phyloP scores from a whole-genome alignment of 306 rosid genomes.

The Herpetospermum pedunculosum region DNA sequence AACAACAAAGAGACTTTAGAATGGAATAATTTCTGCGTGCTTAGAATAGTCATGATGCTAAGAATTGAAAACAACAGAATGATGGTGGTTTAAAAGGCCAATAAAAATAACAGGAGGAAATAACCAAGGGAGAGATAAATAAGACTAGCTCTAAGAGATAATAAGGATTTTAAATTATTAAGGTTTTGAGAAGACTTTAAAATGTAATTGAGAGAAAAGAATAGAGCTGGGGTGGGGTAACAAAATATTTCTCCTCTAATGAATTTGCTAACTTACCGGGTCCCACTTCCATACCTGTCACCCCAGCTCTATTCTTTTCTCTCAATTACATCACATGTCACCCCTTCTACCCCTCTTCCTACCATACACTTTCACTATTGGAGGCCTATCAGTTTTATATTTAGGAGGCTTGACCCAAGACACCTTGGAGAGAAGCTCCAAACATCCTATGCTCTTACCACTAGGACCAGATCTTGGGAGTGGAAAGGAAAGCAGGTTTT shows the following conservation, averaged over 20 bases:
- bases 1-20: neutral
- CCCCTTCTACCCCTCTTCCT: too few relatives aligned
- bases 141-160: neutral
- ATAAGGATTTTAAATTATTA: neutral
- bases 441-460: neutral
- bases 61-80: neutral
- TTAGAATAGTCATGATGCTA: neutral
- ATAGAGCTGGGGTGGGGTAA: too few relatives aligned
- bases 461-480: neutral
- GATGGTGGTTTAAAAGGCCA: neutral
- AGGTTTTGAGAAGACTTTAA: too few relatives aligned
- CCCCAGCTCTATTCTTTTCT: too few relatives aligned
- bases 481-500: neutral
- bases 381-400: neutral
- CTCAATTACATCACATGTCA: too few relatives aligned
- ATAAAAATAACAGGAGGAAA: neutral
- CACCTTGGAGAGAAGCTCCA: neutral
- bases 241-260: too few relatives aligned
- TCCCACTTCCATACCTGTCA: too few relatives aligned
- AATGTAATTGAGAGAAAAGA: too few relatives aligned
- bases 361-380: too few relatives aligned
- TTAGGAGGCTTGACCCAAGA: neutral
- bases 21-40: neutral
- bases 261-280: too few relatives aligned
- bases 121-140: neutral